These are phyloP conservation scores for Sequoiadendron giganteum DNA, from an alignment of 75 land plant genomes.

Conservation along the genomic window DNA sequence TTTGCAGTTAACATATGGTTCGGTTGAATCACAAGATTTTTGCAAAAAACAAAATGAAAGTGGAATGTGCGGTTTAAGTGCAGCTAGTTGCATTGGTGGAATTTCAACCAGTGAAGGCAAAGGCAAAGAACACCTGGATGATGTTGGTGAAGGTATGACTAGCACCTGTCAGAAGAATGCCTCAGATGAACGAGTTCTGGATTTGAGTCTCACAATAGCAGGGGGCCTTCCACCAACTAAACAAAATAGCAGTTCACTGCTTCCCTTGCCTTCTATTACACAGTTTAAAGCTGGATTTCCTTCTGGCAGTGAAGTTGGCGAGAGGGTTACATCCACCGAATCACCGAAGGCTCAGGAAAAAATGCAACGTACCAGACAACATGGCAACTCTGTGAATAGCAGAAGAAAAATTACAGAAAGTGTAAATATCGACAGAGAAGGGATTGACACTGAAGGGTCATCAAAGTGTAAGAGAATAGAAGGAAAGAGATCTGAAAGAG, in stretches of 20 bases:
- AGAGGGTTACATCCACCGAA: slow-evolving; percentile 14
- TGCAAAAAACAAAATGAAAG: slow-evolving; percentile 19
- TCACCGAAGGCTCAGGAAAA: slow-evolving; percentile 13
- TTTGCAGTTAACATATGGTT: slow-evolving; percentile 29
- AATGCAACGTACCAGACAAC: slow-evolving; percentile 7
- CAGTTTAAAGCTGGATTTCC: slow-evolving; percentile 45
- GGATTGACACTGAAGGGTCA: slow-evolving; percentile 16
- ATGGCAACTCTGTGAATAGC: slow-evolving; percentile 6
- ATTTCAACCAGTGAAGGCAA: slow-evolving; percentile 12
- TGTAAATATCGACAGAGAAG: slow-evolving; percentile 13
- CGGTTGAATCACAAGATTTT: slow-evolving; percentile 36
- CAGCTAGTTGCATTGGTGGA: slow-evolving; percentile 32
- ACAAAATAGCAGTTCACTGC: slow-evolving; percentile 48
- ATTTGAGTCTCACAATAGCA: slow-evolving; percentile 78
- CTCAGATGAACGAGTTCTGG: slow-evolving; percentile 21
- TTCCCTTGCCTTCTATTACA: slow-evolving; percentile 52
- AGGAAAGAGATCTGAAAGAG: slow-evolving; percentile 10
- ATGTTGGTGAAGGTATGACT: slow-evolving; percentile 24
- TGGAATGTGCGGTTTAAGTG: slow-evolving; percentile 16
- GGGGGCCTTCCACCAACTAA: slow-evolving; percentile 90
- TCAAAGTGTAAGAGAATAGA: slow-evolving; percentile 32
- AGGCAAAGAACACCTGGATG: slow-evolving; percentile 14
- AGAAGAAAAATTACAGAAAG: slow-evolving; percentile 23
- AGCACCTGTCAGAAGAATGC: slow-evolving; percentile 12
- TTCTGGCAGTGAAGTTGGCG: slow-evolving; percentile 27